Base-by-base conservation (phyloP, 768 basidiomycete genomes). In the Boletellus emodensis region DNA sequence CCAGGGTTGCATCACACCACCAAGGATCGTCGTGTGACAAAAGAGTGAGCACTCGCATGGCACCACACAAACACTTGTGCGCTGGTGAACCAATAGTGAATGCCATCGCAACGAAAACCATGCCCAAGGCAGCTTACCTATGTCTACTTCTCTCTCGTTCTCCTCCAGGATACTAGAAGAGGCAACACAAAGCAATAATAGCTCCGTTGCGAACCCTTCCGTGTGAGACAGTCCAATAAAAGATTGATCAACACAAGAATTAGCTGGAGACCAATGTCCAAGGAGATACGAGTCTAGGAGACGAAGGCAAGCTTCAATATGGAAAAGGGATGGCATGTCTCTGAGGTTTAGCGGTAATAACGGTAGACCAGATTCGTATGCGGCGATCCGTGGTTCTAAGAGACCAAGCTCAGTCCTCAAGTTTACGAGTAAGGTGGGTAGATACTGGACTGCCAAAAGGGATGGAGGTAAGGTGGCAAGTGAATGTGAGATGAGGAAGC, bases 11-110 rank as follows among this genome's bases (percentile, higher is more conserved):
- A 28, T 60, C 54, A 34, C 78, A 79, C 86, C 87, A 90, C 11
- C 57, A 56, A 20, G 68, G 63, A 57, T 83, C 77, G 20, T 76
- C 75, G 57, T 90, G 86, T 0, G 86, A 87, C 8, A 90, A 68
- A 44, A 80, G 85, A 49, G 90, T 82, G 34, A 90, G 77, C 12
- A 87, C 79, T 1, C 87, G 81, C 5, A 90, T 72, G 2, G 75
- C 69, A 1, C 77, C 71, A 40, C 85, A 81, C 33, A 83, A 62
- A 52, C 83, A 85, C 56, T 68, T 72, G 44, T 67, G 68, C 5
- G 73, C 76, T 73, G 43, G 37, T 34, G 33, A 37, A 46, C 12
- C 9, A 36, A 26, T 22, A 7, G 13, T 46, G n/a, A 49, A 39
- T 8, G 6, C 28, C 17, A 4, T 12, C 10, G 33, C 26, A 3